Evolutionary conservation across 2,329 filamentous ascomycete species (phyloP).

Genomic region (Lachnellula suecica): DNA sequence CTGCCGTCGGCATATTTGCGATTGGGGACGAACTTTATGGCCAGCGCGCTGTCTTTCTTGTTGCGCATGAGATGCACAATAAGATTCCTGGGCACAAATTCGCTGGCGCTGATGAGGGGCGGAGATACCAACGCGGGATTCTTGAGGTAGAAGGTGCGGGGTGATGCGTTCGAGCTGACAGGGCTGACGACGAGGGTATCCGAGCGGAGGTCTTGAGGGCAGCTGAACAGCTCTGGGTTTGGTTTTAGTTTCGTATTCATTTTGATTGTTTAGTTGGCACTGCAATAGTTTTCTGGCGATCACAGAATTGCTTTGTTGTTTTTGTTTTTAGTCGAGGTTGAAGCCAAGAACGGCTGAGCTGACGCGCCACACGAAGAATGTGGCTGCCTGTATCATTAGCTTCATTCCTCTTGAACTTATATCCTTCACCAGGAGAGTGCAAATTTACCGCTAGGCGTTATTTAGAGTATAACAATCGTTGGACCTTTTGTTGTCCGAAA

Average conservation of each 20-base stretch:
- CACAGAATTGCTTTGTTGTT: too few species aligned
- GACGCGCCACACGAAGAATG: neutral
- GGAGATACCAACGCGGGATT: slow-evolving; percentile 12
- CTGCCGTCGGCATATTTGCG: neutral
- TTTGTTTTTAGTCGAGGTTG: too few species aligned
- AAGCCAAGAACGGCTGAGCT: too few species aligned
- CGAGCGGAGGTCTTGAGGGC: slow-evolving; percentile 1
- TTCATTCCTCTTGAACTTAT: neutral
- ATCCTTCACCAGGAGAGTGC: too few species aligned
- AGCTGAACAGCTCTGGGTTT: neutral
- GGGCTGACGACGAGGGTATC: slow-evolving; percentile 10
- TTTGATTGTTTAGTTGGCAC: neutral
- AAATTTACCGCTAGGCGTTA: too few species aligned
- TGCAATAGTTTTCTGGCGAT: too few species aligned
- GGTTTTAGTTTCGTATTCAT: neutral
- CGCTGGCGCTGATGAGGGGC: slow-evolving; percentile 22
- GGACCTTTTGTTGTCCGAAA: too few species aligned
- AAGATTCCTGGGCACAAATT: slow-evolving; percentile 18
- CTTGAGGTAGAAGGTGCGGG: slow-evolving; percentile 15
- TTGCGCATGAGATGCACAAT: slow-evolving; percentile 22
- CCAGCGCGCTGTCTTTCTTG: slow-evolving; percentile 23
- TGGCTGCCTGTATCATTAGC: neutral
- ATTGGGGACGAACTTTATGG: slow-evolving; percentile 14
- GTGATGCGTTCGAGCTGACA: slow-evolving; percentile 3
- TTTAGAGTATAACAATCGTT: too few species aligned